phyloP scores from a whole-genome alignment of 2,329 filamentous ascomycete genomes.

The Phialophora chinensis region DNA sequence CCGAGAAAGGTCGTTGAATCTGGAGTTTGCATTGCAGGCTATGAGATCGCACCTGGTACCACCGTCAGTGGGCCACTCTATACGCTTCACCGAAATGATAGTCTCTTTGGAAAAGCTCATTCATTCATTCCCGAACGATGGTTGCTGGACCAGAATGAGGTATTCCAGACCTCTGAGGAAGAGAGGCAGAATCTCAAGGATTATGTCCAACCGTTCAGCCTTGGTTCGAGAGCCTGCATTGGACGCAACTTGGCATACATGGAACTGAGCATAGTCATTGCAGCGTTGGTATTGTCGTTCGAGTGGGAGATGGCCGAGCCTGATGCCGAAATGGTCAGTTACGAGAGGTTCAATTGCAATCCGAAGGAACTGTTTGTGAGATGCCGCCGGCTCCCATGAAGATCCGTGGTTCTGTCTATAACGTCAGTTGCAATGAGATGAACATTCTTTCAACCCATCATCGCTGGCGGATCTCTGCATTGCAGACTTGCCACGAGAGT shows the following conservation, averaged over 20 bases:
- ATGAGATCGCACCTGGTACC: neutral
- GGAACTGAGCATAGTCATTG: conserved; percentile 16
- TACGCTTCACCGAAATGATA: conserved; percentile 9
- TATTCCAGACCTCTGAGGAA: neutral
- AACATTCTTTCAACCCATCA: too few species aligned
- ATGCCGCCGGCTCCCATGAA: neutral
- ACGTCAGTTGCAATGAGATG: too few species aligned
- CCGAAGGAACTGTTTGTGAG: conserved; percentile 2
- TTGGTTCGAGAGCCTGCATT: conserved; percentile 18
- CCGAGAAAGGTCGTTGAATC: conserved; percentile 3
- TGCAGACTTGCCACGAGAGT: too few species aligned
- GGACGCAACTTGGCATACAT: conserved; percentile 20
- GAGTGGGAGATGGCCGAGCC: conserved; percentile 10
- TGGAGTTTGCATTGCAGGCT: conserved; percentile 8
- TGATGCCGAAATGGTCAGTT: neutral
- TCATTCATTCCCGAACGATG: conserved; percentile 18
- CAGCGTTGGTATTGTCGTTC: conserved; percentile 7
- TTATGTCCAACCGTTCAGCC: conserved; percentile 15
- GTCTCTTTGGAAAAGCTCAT: conserved; percentile 1
- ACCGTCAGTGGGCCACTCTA: conserved; percentile 15
- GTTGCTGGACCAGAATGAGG: neutral
- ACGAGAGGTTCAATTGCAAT: conserved; percentile 7
- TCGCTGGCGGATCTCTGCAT: too few species aligned
- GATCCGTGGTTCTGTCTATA: too few species aligned
- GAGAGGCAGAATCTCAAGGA: conserved; percentile 2